Evolutionary conservation across 2,329 filamentous ascomycete genomes (phyloP), one percentile per base, ranked within the genome.

Genomic region (Chlorencoelia australis): DNA sequence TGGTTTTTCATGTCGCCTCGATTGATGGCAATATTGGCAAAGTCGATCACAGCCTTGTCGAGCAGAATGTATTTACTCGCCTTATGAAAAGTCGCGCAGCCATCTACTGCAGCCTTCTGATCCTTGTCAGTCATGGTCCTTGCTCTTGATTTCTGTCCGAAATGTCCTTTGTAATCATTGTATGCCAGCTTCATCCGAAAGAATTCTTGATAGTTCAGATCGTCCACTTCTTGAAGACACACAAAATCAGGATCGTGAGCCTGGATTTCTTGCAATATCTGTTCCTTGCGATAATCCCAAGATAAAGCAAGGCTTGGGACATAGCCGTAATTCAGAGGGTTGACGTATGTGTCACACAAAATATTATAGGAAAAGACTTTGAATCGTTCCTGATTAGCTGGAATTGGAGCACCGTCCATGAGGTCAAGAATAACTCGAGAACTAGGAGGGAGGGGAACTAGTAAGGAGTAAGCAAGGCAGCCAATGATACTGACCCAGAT

Each of bases 11-110:
- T 94, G 57, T 96, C 91, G 3, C 88, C 85, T 47, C 91, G 73
- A 56, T 93, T 91, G 61, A 98, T 94, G 47, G 89, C 89, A 39
- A 86, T 84, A 41, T 85, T 82, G 24, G 83, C 80, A 57, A 95
- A 94, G 59, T 95, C 87, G 53, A 98, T 81, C 45, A 94, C 67
- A 55, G 94, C 84, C 66, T 95, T 95, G 64, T 96, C 89, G 16
- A 98, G 73, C 41, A 94, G 65, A 42, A 95, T 83, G 61, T 82
- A 96, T 65, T 95, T 96, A 70, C 78, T 88, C 56, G 79, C 79
- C 65, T 94, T 96, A 71, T 85, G 96, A 62, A 98, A 96, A 34
- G 88, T 89, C 21, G 91, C 91, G 60, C 91, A 96, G 8, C 91
- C 91, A 61, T 98, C 91, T 9, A 98, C 89, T n/a, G n/a, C n/a